Percentiles rank a stretch among this genome's conserved stretches.
These are phyloP conservation scores for Drechslera avenae DNA, from an alignment of 2,329 filamentous ascomycete genomes.

Conservation along the genomic window DNA sequence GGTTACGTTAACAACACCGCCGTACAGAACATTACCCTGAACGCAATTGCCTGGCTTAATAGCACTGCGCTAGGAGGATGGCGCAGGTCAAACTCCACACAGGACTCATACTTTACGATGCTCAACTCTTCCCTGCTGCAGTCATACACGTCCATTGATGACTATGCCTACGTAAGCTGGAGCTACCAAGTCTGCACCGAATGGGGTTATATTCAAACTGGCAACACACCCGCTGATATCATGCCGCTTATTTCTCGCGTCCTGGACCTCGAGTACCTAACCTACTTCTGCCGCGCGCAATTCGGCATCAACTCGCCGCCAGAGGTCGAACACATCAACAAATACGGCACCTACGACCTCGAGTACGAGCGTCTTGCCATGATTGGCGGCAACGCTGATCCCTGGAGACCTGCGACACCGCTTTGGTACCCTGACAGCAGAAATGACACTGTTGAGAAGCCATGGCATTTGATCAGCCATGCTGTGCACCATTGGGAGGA, in stretches of 20 bases:
- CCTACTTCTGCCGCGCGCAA: constrained; percentile 65
- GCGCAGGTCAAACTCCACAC: constrained; percentile 37
- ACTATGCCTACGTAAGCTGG: constrained; percentile 53
- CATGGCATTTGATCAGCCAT: constrained; percentile 73
- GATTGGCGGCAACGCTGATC: constrained; percentile 77
- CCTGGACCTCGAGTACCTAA: constrained; percentile 67
- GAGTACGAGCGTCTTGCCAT: constrained; percentile 76
- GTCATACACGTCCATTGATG: constrained; percentile 20
- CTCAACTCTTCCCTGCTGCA: constrained; percentile 51
- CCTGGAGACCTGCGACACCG: constrained; percentile 76
- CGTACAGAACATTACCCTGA: constrained; percentile 60
- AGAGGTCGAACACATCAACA: constrained; percentile 71
- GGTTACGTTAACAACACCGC: constrained; percentile 53
- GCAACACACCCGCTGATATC: constrained; percentile 67
- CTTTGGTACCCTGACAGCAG: constrained; percentile 67
- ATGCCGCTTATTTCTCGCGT: constrained; percentile 74
- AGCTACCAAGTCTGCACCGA: constrained; percentile 58
- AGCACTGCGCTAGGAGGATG: constrained; percentile 51
- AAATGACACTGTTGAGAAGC: constrained; percentile 66
- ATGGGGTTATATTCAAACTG: constrained; percentile 81
- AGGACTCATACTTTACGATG: constrained; percentile 59
- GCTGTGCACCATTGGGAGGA: constrained; percentile 85
- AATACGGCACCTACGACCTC: constrained; percentile 74
- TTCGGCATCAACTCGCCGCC: constrained; percentile 73
- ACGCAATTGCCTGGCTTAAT: constrained; percentile 62